Base-by-base conservation (phyloP, 768 basidiomycete species). In the Russula compacta region DNA sequence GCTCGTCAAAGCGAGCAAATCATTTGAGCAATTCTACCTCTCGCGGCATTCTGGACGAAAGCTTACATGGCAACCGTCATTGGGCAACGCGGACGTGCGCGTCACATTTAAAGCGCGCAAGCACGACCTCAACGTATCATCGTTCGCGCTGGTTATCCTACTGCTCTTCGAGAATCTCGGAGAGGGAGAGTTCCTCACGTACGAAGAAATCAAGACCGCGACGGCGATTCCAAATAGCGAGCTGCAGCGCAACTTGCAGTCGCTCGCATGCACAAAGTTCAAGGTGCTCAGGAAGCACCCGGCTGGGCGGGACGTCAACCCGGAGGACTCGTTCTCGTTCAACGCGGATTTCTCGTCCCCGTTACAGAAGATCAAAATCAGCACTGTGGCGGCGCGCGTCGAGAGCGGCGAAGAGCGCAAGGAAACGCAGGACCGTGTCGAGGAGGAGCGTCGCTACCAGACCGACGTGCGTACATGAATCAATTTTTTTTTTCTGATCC, bases 41-140 rank as follows among this genome's bases (percentile, higher is more conserved):
- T 83, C 85, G 12, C 80, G 89, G 60, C 95, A 98, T 74, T 87
- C 85, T 12, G 97, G 97, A 49, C 79, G 97, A 56, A 81, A 92
- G 38, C 76, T 99, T 61, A 92, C 90, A 14, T 98, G 94, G 94
- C 92, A 95, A 70, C 83, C 89, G 2, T 85, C 88, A 8, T 76
- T 92, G 44, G 97, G 97, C 46, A 92, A 85, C 66, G 95, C 88
- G 11, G 97, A 99, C 71, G 83, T 98, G 47, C 82, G 84, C 59
- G 86, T 86, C 11, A 73, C 79, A 32, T 99, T 99, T 78, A 92
- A 88, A 68, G 70, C 79, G 8, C 76, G 83, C 67, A 84, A 78
- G 54, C 92, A 98, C 67, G 97, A 99, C 68, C 71, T 99, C 56
- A 98, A 95, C 69, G 87, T 98, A 1, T 85, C 95, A 3, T 97